A percentile compares a stretch with the other conserved stretches of the same genome.
phyloP scores from a whole-genome alignment of 192 early-diverging fungal genomes.

The Umbelopsis isabellina region DNA sequence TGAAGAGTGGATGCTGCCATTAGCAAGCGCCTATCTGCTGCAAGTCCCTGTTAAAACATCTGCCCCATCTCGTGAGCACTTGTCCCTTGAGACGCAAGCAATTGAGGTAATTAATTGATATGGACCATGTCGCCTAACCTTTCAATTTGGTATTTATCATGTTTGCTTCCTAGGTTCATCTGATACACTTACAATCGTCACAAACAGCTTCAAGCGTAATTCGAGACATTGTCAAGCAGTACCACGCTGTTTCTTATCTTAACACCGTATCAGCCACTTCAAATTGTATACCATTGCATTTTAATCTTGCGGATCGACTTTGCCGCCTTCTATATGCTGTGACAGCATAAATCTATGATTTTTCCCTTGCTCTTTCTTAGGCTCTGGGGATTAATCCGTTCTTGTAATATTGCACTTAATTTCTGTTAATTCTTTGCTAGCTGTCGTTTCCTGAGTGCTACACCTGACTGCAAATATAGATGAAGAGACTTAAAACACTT shows the following conservation, averaged over 20 bases:
- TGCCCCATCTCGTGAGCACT: constrained; percentile 48
- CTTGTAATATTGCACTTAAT: constrained; percentile 4
- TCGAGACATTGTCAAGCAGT: constrained; percentile 54
- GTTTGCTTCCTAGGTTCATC: constrained; percentile 32
- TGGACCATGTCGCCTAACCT: neutral
- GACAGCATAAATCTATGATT: constrained; percentile 10
- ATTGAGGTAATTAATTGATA: constrained; percentile 41
- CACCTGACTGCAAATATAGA: too few relatives aligned
- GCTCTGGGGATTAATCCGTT: neutral
- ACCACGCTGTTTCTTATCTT: constrained; percentile 54
- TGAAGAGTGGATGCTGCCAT: constrained; percentile 48
- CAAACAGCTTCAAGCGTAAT: constrained; percentile 42
- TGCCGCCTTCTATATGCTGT: constrained; percentile 49
- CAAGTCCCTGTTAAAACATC: constrained; percentile 46
- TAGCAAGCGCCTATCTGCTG: constrained; percentile 53
- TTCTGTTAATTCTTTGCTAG: too few relatives aligned
- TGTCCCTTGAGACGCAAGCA: constrained; percentile 41
- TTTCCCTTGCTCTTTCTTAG: constrained; percentile 6
- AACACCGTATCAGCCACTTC: constrained; percentile 46
- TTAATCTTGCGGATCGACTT: constrained; percentile 51
- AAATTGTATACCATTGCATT: constrained; percentile 54
- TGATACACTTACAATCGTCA: constrained; percentile 35
- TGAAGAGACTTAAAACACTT: too few relatives aligned
- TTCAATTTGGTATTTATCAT: neutral
- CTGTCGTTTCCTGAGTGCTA: too few relatives aligned